phyloP scores from a whole-genome alignment of 805 yeast genomes.

The Cyberlindnera petersonii region DNA sequence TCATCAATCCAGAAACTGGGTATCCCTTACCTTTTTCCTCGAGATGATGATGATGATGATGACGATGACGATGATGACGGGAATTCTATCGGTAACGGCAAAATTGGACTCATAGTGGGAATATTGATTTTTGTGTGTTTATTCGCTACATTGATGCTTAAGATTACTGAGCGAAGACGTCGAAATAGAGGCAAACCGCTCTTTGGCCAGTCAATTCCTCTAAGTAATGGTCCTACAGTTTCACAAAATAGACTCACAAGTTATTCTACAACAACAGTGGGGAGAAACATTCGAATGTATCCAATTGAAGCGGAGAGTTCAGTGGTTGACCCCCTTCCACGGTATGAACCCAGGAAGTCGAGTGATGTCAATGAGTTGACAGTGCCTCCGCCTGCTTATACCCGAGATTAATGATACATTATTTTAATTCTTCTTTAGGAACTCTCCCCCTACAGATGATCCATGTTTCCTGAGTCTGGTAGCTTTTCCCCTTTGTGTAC shows the following conservation, averaged over 20 bases:
- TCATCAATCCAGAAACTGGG: too few relatives aligned
- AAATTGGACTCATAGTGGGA: slow-evolving; percentile 1
- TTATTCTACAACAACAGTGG: not conserved
- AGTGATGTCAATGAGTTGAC: not conserved
- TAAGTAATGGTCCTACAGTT: not conserved
- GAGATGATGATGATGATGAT: too few relatives aligned
- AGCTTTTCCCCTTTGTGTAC: too few relatives aligned
- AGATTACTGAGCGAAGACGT: not conserved
- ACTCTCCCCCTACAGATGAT: too few relatives aligned
- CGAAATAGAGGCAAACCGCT: not conserved
- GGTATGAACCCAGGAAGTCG: slow-evolving; percentile 3
- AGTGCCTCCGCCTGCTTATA: slow-evolving; percentile 3
- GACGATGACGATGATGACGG: too few relatives aligned
- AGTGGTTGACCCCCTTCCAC: not conserved
- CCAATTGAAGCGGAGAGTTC: not conserved
- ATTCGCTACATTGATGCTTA: not conserved
- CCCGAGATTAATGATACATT: too few relatives aligned
- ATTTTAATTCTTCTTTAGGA: too few relatives aligned
- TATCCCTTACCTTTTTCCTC: too few relatives aligned
- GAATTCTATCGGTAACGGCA: not conserved
- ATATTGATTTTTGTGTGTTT: not conserved
- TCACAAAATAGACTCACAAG: not conserved
- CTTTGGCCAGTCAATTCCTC: not conserved
- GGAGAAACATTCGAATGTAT: not conserved
- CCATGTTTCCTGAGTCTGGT: too few relatives aligned